Evolutionary conservation across 2,329 filamentous ascomycete genomes (phyloP), one percentile per base, ranked within the genome.

Genomic region (Alternaria tenuissima): DNA sequence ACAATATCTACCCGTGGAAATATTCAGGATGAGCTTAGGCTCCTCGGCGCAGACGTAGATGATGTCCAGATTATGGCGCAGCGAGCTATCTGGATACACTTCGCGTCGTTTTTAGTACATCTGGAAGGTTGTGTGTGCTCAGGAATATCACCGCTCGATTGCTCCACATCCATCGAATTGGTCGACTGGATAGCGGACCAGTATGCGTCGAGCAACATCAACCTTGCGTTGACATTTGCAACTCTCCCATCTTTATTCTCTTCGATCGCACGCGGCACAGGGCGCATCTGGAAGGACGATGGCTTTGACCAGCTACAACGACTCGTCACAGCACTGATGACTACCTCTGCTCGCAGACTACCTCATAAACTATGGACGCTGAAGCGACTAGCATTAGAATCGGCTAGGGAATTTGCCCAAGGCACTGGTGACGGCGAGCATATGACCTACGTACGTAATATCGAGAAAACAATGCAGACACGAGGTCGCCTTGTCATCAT

Each of bases 321-420:
- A 9, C 55, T 79, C 1, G 66, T 76, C 24, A 61, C 74, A 30
- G 62, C 64, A 3, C 62, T 80, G n/a, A 59, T 75, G n/a, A 58
- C 67, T 3, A 48, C 65, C 7, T 65, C 65, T 11, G 68, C 66
- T 3, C 57, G 64, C 12, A 67, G 67, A 11, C 51, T 74, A 11
- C 70, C 73, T 1, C 74, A 77, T 38, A 73, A 72, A 52, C 63
- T 70, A 12, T 78, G 76, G 73, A 77, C 74, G 12, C 38, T 79
- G 44, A 76, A 77, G 44, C 71, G 76, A 8, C 59, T 80, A 4
- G 78, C 77, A 7, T 61, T 80, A 4, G 76, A 79, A 38, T 72
- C 76, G 5, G 72, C 70, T 2, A 65, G 75, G 39, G 75, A 79
- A n/a, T 80, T 79, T 48, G 76, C 78, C 4, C 68, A 78, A 12